Base-by-base conservation (phyloP, 2,329 filamentous ascomycete species). In the Bertia moriformis region DNA sequence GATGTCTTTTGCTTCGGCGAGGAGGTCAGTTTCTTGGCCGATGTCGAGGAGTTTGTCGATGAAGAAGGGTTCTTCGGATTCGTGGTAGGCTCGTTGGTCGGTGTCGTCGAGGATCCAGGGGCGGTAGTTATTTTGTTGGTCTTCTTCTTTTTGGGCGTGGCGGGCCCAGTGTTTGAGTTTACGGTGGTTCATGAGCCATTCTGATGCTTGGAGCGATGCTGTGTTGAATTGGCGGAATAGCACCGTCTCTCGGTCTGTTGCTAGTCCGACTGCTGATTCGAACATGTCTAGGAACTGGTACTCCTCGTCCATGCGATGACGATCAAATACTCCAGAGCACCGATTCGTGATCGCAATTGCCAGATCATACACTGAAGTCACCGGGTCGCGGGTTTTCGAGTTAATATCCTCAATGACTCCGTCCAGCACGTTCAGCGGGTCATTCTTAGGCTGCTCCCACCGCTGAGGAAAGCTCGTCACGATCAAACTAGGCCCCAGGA, bases 271-370 rank as follows among this genome's bases (percentile, higher is more conserved):
- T 2, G 68, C 73, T 13, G 65, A 66, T 45, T 79, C 74, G 43
- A 82, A 81, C 69, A 80, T 80, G 44, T 80, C 75, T 1, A 80
- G 50, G 39, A 81, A 79, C 43, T 77, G 71, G 38, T 72, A 76
- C 19, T 74, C 63, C 41, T 75, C 71, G 44, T 76, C 67, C 38
- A 71, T 58, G 3, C 66, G 63, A 43, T 74, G 69, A 4, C 71
- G 63, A 46, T 78, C 73, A 46, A 78, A 80, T 22, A 72, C 64
- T 3, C 71, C 73, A 4, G 65, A 69, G 51, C 75, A 74, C 32
- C 74, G 62, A 42, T 65, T 64, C 2, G 72, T 72, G 43, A 81
- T 78, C 5, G 76, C 60, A 48, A 71, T 68, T 1, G 73, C 73
- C 13, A 81, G 59, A 41, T 80, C 75, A 45, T 78, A 75, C 1